These are phyloP conservation scores for Bolboschoenus planiculmis DNA, from an alignment of 176 grass and related monocot species.

Conservation along the genomic window DNA sequence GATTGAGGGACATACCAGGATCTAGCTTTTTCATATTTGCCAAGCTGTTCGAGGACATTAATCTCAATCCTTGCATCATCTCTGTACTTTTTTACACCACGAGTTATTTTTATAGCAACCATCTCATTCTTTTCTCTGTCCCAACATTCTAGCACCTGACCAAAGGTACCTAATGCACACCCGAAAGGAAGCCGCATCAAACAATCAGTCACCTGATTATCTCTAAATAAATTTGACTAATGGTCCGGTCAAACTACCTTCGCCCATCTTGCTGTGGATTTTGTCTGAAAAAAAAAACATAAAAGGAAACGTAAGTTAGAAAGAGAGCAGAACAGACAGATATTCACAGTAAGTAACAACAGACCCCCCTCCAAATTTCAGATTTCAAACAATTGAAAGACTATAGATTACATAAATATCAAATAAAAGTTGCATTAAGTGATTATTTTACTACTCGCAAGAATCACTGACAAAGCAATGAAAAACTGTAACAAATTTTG, in stretches of 20 bases:
- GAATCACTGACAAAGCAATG: constrained; percentile 8
- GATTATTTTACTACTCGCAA: neutral
- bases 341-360: neutral
- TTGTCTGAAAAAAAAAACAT: constrained; percentile 42
- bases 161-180: constrained; percentile 55
- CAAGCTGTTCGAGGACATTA: constrained; percentile 57
- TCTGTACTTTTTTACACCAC: constrained; percentile 48
- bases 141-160: constrained; percentile 83
- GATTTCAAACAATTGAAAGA: neutral
- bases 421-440: neutral
- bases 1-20: constrained; percentile 40
- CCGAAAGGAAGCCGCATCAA: neutral
- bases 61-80: constrained; percentile 71
- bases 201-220: neutral
- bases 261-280: constrained; percentile 79
- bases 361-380: constrained; percentile 4
- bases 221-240: neutral
- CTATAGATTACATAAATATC: neutral
- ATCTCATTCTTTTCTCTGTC: constrained; percentile 75
- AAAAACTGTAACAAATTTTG: neutral
- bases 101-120: constrained; percentile 74
- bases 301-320: constrained; percentile 12
- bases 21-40: constrained; percentile 45
- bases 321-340: neutral
- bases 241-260: constrained; percentile 53